Evolutionary conservation across 1,284 basidiomycete genomes (phyloP).

Genomic region (Rhodotorula sp.): DNA sequence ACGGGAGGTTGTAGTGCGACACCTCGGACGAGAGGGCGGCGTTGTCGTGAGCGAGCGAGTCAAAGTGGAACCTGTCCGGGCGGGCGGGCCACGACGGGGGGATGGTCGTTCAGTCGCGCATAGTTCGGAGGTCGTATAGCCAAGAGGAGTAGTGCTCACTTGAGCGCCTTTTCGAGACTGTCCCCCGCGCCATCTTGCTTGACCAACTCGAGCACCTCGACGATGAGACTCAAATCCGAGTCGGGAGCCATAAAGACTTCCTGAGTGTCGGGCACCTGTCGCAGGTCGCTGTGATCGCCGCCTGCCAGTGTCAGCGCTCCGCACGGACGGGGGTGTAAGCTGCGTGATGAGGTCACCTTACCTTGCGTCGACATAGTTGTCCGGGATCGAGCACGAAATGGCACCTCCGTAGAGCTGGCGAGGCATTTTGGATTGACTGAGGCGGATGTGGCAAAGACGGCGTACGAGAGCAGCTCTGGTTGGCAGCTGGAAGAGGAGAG

Average conservation of each 20-base stretch:
- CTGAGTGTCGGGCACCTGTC: constrained; percentile 95
- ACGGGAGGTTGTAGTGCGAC: constrained; percentile 42
- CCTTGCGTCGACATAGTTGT: constrained; percentile 77
- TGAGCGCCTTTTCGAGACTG: constrained; percentile 45
- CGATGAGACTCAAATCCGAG: constrained; percentile 71
- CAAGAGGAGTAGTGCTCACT: constrained; percentile 36
- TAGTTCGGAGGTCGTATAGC: no score
- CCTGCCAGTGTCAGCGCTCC: not conserved
- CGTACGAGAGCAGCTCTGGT: not conserved
- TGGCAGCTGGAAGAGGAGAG: no score
- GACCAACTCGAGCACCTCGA: constrained; percentile 80
- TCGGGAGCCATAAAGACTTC: constrained; percentile 81
- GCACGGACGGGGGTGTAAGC: not conserved
- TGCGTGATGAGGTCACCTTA: constrained; percentile 53
- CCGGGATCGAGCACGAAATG: constrained; percentile 64
- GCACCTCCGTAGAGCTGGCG: constrained; percentile 63
- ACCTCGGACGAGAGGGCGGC: constrained; percentile 60
- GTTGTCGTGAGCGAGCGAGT: constrained; percentile 89
- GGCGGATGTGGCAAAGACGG: not conserved
- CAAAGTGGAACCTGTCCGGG: constrained; percentile 76
- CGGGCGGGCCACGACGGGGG: no score
- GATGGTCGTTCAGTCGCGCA: not conserved
- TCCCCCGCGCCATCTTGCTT: constrained; percentile 59
- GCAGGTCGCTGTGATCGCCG: constrained; percentile 62
- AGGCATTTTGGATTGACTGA: not conserved